Conservation (phyloP, 225 moss, liverwort and hornwort species). For the Anthoceros angustus region DNA sequence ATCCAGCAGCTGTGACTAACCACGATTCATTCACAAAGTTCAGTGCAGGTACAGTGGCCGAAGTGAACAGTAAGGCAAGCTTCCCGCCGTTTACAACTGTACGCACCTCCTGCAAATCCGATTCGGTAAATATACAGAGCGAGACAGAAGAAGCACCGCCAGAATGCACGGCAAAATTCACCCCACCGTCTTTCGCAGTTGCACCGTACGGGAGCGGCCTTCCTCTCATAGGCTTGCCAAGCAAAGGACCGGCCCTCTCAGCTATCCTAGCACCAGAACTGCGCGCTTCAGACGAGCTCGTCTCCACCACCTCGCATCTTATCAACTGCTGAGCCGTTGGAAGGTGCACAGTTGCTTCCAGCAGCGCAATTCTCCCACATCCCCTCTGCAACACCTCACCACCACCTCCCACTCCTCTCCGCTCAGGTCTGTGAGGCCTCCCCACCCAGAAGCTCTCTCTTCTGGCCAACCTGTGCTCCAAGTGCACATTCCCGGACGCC, state of each 20-base stretch:
- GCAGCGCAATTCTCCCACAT: too few relatives aligned
- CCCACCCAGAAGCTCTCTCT: too few relatives aligned
- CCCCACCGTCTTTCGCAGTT: slow-evolving; percentile 41
- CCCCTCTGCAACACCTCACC: too few relatives aligned
- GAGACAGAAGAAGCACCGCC: slow-evolving; percentile 60
- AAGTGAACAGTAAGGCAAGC: neutral
- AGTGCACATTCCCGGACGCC: neutral
- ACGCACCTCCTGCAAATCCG: slow-evolving; percentile 55
- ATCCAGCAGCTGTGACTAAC: neutral
- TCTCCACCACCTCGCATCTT: neutral
- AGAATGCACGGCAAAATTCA: slow-evolving; percentile 78
- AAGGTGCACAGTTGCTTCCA: too few relatives aligned
- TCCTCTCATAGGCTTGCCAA: slow-evolving; percentile 49
- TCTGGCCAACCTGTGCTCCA: too few relatives aligned
- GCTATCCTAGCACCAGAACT: neutral
- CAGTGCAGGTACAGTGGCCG: neutral
- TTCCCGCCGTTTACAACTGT: neutral
- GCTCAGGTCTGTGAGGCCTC: too few relatives aligned
- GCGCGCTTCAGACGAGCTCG: neutral
- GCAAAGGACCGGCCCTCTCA: slow-evolving; percentile 16
- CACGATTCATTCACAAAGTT: neutral
- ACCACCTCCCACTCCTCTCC: too few relatives aligned
- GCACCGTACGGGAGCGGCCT: slow-evolving; percentile 67
- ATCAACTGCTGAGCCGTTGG: neutral
- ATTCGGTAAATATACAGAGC: slow-evolving; percentile 57